Evolutionary conservation across 208 protist genomes (phyloP).

Genomic region (Lotmaria passim): DNA sequence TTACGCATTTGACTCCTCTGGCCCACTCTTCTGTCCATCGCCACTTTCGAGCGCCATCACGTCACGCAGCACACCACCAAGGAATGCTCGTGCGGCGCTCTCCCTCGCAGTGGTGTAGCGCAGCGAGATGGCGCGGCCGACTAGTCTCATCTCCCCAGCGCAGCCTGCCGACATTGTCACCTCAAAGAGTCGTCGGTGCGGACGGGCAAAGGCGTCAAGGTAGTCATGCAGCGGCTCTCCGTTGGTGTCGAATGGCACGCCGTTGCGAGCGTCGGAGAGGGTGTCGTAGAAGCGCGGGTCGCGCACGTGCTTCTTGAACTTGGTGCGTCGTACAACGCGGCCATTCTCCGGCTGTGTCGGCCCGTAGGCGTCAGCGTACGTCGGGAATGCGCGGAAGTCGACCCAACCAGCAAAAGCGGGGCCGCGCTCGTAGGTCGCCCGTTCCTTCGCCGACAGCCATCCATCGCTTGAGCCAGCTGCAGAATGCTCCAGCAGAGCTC

Average conservation of each 20-base stretch:
- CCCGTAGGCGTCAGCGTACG: constrained; percentile 74
- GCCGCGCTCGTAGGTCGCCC: constrained; percentile 42
- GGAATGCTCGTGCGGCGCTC: constrained; percentile 62
- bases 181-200: constrained; percentile 76
- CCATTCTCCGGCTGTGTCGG: constrained; percentile 61
- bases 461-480: constrained; percentile 32
- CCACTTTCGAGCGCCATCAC: constrained; percentile 22
- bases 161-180: constrained; percentile 63
- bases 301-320: constrained; percentile 68
- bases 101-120: constrained; percentile 77
- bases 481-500: neutral
- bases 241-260: constrained; percentile 72
- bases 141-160: constrained; percentile 33
- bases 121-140: constrained; percentile 62
- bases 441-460: constrained; percentile 63
- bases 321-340: constrained; percentile 47
- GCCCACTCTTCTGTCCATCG: neutral
- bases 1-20: neutral
- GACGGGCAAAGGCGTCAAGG: constrained; percentile 51
- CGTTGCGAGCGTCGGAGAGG: constrained; percentile 74
- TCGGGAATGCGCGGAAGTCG: constrained; percentile 38
- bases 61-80: constrained; percentile 68
- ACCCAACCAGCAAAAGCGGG: constrained; percentile 60
- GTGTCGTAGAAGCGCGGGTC: constrained; percentile 86
- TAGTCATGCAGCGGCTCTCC: constrained; percentile 53